These are phyloP conservation scores for Metarhizium robertsii DNA, from an alignment of 2,329 filamentous ascomycete species.

Conservation along the genomic window DNA sequence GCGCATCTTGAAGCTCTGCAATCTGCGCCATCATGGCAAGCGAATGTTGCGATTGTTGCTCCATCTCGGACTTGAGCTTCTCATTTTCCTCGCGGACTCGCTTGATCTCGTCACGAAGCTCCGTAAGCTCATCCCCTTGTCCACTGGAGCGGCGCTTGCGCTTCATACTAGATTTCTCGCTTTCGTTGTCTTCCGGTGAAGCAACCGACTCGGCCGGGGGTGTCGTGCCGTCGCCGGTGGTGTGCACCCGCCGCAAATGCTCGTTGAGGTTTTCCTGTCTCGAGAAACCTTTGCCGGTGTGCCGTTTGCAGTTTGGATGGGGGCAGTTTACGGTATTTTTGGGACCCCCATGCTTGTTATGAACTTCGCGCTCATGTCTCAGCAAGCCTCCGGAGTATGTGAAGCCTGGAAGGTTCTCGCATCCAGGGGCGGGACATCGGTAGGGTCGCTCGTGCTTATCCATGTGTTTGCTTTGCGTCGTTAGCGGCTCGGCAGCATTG, in stretches of 20 bases:
- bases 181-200: conserved; percentile 38
- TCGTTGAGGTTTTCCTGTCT: conserved; percentile 91
- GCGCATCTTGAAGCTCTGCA: conserved; percentile 32
- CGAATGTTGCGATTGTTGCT: conserved; percentile 37
- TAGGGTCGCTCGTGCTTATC: conserved; percentile 95
- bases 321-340: conserved; percentile 84
- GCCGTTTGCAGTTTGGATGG: conserved; percentile 78
- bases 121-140: conserved; percentile 37
- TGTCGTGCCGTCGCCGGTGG: conserved; percentile 30
- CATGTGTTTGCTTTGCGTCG: conserved; percentile 74
- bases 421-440: conserved; percentile 71
- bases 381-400: conserved; percentile 88
- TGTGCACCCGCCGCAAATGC: conserved; percentile 85
- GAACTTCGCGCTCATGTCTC: conserved; percentile 87
- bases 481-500: conserved; percentile 12
- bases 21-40: conserved; percentile 40
- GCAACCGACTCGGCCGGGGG: conserved; percentile 25
- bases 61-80: conserved; percentile 42
- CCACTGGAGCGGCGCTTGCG: conserved; percentile 33
- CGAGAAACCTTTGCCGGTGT: conserved; percentile 81
- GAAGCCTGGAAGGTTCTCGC: conserved; percentile 87
- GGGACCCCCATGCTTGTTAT: conserved; percentile 80
- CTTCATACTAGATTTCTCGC: conserved; percentile 35
- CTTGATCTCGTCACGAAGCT: conserved; percentile 57
- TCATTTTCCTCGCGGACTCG: conserved; percentile 56